A percentile compares a stretch with the other conserved stretches of the same genome.
phyloP scores from a whole-genome alignment of 140 eudicot species.

The Bidens hawaiensis region DNA sequence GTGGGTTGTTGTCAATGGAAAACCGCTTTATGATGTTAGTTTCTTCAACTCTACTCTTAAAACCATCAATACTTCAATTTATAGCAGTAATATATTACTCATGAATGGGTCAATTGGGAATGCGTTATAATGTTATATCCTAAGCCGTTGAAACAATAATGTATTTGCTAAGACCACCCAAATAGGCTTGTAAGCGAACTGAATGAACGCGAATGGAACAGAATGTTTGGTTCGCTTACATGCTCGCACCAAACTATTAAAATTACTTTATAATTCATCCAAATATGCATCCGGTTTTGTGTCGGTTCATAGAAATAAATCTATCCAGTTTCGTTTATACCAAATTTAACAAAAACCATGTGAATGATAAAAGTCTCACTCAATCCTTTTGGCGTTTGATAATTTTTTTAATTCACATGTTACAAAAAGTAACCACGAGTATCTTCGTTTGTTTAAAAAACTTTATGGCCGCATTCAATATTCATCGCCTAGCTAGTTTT shows the following conservation, averaged over 20 bases:
- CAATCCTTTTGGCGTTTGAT: neutral
- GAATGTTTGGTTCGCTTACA: too few relatives aligned
- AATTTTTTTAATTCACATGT: neutral
- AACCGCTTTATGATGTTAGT: constrained; percentile 84
- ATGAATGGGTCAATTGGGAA: neutral
- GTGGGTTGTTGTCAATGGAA: constrained; percentile 86
- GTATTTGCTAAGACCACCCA: too few relatives aligned
- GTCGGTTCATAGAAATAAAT: too few relatives aligned
- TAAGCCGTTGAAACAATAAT: neutral
- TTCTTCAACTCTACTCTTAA: constrained; percentile 1
- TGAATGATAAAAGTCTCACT: neutral
- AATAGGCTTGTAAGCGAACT: too few relatives aligned
- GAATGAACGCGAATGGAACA: too few relatives aligned
- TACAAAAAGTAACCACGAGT: neutral
- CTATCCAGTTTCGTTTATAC: neutral
- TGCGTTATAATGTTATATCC: neutral
- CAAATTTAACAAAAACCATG: neutral
- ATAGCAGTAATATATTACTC: neutral
- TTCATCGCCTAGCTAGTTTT: neutral
- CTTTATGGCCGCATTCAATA: neutral
- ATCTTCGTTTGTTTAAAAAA: neutral
- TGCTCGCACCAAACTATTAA: too few relatives aligned
- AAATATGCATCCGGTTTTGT: neutral
- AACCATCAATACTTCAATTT: constrained; percentile 1
- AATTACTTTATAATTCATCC: neutral